A percentile compares a stretch with the other conserved stretches of the same genome.
These are phyloP conservation scores for Clonostachys sp. DNA, from an alignment of 2,329 filamentous ascomycete species.

Conservation along the genomic window DNA sequence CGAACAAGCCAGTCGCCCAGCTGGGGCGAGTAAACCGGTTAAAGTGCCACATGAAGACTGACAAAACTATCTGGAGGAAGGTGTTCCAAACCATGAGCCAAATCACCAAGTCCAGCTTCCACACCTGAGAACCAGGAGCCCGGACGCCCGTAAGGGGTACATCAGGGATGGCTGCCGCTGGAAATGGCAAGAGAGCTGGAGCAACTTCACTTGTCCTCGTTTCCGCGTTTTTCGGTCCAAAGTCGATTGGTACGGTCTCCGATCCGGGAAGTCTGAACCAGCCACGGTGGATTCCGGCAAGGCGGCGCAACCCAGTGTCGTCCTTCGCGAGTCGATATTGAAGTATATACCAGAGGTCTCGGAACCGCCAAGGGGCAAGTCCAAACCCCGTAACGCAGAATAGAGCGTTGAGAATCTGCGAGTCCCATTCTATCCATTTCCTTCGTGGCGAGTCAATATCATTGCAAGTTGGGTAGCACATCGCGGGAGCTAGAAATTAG, in stretches of 20 bases:
- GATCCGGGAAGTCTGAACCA: constrained; percentile 75
- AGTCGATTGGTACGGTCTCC: constrained; percentile 44
- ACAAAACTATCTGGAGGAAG: constrained; percentile 68
- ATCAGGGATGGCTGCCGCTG: constrained; percentile 57
- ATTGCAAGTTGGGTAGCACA: constrained; percentile 68
- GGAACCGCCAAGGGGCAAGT: constrained; percentile 77
- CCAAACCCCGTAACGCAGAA: constrained; percentile 88
- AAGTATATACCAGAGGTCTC: constrained; percentile 71
- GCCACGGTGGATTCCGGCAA: constrained; percentile 69
- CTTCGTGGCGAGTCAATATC: constrained; percentile 72
- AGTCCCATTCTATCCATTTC: constrained; percentile 81
- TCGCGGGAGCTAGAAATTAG: constrained; percentile 46
- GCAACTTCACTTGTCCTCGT: constrained; percentile 31
- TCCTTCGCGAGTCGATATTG: constrained; percentile 54
- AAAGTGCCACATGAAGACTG: constrained; percentile 79
- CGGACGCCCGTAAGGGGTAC: constrained; percentile 68
- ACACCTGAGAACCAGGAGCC: constrained; percentile 60
- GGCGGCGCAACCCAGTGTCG: constrained; percentile 53
- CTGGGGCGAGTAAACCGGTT: constrained; percentile 69
- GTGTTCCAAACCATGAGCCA: constrained; percentile 80
- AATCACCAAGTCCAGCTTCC: constrained; percentile 77
- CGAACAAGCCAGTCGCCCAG: constrained; percentile 77
- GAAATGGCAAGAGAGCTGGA: constrained; percentile 50
- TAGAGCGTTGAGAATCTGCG: constrained; percentile 72
- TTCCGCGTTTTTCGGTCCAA: constrained; percentile 49